Base-by-base conservation (phyloP, 2,329 filamentous ascomycete genomes). In the Fusarium globosum region DNA sequence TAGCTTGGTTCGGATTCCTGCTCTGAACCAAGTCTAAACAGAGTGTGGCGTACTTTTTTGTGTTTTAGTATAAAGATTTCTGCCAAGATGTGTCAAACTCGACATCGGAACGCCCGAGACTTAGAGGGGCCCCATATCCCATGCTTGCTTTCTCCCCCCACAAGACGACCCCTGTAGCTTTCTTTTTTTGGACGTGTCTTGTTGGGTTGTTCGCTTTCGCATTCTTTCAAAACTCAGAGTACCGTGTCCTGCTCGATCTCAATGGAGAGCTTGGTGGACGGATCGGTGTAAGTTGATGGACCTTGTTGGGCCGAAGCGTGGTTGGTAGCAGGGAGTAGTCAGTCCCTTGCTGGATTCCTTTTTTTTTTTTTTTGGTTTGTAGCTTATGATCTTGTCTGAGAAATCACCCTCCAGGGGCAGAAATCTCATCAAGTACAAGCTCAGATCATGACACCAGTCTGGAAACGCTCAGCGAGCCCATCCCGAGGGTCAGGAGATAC, bases 381-480 rank as follows among this genome's bases (percentile, higher is more conserved):
- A 21, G 16, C 39, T 85, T 83, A 83, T 83, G 43, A 84, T 74
- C 41, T 82, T 83, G 45, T 84, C 83, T 18, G 84, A 80, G 64
- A 77, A 78, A 21, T 80, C 82, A 75, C 83, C 85, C 58, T 80
- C 80, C 23, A 77, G 77, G 21, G 82, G 79, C 13, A 78, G 81
- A 39, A 48, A 43, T 57, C 72, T 61, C 60, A 41, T 64, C 35
- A 26, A 21, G n/a, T 36, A n/a, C 6, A 43, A 45, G 59, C 46
- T 68, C 52, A 76, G 55, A 69, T 71, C 69, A 76, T 74, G 36
- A 73, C 68, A 21, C 69, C 30, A 10, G 66, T 48, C 23, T 66
- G 69, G 42, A 72, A 72, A 38, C 62, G 65, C 51, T 68, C 68
- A 51, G 68, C 30, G 26, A 75, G 72, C 63, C 76, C 80, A 80